Evolutionary conservation across 2,329 filamentous ascomycete species (phyloP).

Genomic region (Colletotrichum zoysiae): DNA sequence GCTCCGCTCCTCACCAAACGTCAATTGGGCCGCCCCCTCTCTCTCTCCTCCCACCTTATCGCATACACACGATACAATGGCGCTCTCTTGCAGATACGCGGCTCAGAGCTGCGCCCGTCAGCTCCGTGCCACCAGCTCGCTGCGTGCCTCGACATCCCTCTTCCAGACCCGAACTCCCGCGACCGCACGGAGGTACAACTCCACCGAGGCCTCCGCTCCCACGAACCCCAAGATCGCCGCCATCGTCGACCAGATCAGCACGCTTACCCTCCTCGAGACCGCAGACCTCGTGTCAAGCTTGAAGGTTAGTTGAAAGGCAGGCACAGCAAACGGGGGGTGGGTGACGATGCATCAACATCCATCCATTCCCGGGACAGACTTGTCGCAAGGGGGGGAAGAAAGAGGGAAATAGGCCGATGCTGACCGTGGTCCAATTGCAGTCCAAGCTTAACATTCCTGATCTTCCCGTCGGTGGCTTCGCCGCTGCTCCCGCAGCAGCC

Average conservation of each 20-base stretch:
- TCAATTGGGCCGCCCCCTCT: slow-evolving; percentile 20
- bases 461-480: slow-evolving; percentile 93
- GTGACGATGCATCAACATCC: neutral
- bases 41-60: slow-evolving; percentile 18
- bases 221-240: slow-evolving; percentile 88
- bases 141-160: slow-evolving; percentile 60
- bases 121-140: slow-evolving; percentile 63
- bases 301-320: slow-evolving; percentile 74
- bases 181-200: slow-evolving; percentile 84
- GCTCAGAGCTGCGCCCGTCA: slow-evolving; percentile 75
- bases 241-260: slow-evolving; percentile 98
- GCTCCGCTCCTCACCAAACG: slow-evolving; percentile 29
- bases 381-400: neutral
- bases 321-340: neutral
- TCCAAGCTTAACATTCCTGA: slow-evolving; percentile 97
- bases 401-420: slow-evolving; percentile 29
- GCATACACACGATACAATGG: slow-evolving; percentile 60
- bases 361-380: slow-evolving; percentile 9
- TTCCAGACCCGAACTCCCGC: slow-evolving; percentile 62
- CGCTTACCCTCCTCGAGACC: slow-evolving; percentile 97
- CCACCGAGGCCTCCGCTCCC: slow-evolving; percentile 77
- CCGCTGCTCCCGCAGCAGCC: slow-evolving; percentile 66
- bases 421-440: slow-evolving; percentile 59
- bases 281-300: slow-evolving; percentile 94
- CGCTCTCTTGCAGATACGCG: slow-evolving; percentile 72